phyloP scores from a whole-genome alignment of 768 basidiomycete genomes.

The Lepiota brunneoincarnata region DNA sequence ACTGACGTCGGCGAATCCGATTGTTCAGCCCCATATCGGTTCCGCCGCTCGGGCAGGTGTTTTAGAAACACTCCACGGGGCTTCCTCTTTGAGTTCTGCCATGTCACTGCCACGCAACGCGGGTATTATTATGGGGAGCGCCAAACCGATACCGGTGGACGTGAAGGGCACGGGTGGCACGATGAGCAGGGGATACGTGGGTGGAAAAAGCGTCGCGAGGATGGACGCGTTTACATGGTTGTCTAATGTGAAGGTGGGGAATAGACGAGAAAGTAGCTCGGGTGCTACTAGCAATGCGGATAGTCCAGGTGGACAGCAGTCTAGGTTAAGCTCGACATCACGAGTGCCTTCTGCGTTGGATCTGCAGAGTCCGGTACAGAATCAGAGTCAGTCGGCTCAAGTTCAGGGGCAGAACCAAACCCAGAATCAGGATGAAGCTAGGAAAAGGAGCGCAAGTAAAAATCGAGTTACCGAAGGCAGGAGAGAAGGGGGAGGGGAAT shows the following conservation, averaged over 20 bases:
- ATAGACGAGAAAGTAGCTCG: constrained; percentile 52
- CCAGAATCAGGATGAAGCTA: constrained; percentile 17
- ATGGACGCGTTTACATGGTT: constrained; percentile 76
- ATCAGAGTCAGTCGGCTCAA: not conserved
- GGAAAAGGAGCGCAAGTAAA: constrained; percentile 48
- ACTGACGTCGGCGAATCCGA: constrained; percentile 24
- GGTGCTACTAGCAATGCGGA: constrained; percentile 45
- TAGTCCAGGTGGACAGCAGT: constrained; percentile 46
- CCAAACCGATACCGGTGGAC: constrained; percentile 10
- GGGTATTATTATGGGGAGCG: not conserved
- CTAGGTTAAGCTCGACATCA: constrained; percentile 27
- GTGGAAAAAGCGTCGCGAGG: constrained; percentile 44
- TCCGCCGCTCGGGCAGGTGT: constrained; percentile 17
- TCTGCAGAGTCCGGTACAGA: not conserved
- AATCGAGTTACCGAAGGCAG: constrained; percentile 29
- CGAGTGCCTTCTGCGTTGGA: constrained; percentile 9
- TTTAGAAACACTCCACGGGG: constrained; percentile 6
- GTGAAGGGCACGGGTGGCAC: constrained; percentile 31
- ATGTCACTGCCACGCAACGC: constrained; percentile 1
- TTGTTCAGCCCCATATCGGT: constrained; percentile 23
- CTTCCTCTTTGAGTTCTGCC: not conserved
- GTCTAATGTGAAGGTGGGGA: constrained; percentile 64
- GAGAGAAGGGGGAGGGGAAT: constrained; percentile 29
- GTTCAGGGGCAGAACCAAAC: not conserved
- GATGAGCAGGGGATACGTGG: constrained; percentile 48